These are phyloP conservation scores for Sanghuangporus baumii DNA, from an alignment of 1,284 basidiomycete genomes.

Conservation along the genomic window DNA sequence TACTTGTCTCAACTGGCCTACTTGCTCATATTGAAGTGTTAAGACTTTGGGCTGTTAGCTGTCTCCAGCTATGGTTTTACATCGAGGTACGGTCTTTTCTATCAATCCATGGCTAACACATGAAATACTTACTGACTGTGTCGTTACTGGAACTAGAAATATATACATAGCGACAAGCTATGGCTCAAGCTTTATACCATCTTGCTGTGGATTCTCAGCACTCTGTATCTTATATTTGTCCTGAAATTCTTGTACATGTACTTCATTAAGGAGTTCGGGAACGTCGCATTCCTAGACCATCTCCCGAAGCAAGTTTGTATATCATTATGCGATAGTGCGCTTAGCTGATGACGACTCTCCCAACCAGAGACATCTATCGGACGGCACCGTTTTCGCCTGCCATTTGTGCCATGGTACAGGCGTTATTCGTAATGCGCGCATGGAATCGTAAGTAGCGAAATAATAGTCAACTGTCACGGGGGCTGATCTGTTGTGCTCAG, in stretches of 20 bases:
- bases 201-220: conserved; percentile 8
- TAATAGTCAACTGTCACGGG: background rate
- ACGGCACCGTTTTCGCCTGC: background rate
- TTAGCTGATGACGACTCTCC: background rate
- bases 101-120: background rate
- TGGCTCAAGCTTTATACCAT: conserved; percentile 3
- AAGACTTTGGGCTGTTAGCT: background rate
- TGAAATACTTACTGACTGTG: background rate
- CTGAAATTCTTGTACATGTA: background rate
- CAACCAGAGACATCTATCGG: background rate
- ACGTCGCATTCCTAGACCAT: background rate
- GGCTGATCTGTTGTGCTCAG: background rate
- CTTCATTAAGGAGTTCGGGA: conserved; percentile 2
- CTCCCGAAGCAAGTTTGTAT: background rate
- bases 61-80: background rate
- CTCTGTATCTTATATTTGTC: conserved; percentile 9
- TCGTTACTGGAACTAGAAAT: background rate
- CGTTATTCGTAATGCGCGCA: conserved; percentile 1
- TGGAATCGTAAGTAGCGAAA: background rate
- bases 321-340: background rate
- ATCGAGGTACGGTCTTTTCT: background rate
- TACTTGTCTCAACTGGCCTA: background rate
- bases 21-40: background rate
- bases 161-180: background rate
- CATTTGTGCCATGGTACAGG: background rate